Conservation (phyloP, 441 rosid genomes). For the Arabidopsis lyrata region DNA sequence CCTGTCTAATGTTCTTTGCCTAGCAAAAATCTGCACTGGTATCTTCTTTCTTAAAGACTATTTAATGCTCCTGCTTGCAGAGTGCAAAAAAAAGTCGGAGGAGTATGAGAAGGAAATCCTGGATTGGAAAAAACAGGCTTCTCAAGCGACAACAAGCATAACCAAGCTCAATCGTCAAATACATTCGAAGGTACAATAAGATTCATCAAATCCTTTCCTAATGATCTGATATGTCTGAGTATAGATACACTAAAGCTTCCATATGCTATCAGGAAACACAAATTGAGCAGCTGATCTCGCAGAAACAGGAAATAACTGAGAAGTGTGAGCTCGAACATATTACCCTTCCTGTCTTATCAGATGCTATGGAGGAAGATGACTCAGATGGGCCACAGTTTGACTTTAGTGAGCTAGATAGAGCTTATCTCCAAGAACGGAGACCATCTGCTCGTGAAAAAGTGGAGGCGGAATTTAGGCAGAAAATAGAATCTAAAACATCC, state of each 20-base stretch:
- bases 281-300: constrained; percentile 71
- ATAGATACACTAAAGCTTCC: constrained; percentile 38
- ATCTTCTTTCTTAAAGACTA: constrained; percentile 31
- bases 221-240: constrained; percentile 27
- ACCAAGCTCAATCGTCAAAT: constrained; percentile 87
- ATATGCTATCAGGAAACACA: constrained; percentile 72
- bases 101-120: constrained; percentile 91
- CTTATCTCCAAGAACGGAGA: constrained; percentile 78
- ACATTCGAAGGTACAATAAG: constrained; percentile 70
- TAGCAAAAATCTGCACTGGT: constrained; percentile 16
- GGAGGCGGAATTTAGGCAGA: constrained; percentile 82
- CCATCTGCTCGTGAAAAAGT: constrained; percentile 83
- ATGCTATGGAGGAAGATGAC: constrained; percentile 82
- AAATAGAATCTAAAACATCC: constrained; percentile 69
- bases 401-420: constrained; percentile 82
- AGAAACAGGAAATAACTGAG: constrained; percentile 83
- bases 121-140: constrained; percentile 91
- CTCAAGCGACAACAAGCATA: constrained; percentile 78
- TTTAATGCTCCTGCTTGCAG: constrained; percentile 53
- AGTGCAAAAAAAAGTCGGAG: constrained; percentile 89
- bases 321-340: constrained; percentile 90
- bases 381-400: constrained; percentile 72
- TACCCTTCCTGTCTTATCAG: constrained; percentile 70
- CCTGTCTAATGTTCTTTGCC: constrained; percentile 30
- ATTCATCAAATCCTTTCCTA: constrained; percentile 29